These are phyloP conservation scores for Saccharomyces cerevisiae DNA, from an alignment of 805 yeast genomes.

Conservation along the genomic window DNA sequence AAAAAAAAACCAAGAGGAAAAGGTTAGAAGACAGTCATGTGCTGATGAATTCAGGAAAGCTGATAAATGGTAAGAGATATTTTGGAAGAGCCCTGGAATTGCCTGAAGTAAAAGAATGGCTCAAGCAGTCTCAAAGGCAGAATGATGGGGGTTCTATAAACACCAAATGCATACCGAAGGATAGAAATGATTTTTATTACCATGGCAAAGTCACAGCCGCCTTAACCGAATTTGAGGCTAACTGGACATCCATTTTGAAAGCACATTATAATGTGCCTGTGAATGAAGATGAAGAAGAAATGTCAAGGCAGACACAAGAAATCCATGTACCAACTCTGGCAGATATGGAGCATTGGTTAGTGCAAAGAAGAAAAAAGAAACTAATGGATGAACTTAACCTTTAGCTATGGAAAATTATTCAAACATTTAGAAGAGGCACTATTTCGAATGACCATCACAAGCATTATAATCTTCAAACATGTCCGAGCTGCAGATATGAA, in stretches of 20 bases:
- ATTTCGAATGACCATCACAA: background rate
- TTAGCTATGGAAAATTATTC: background rate
- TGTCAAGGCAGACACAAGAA: constrained; percentile 14
- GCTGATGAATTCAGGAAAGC: constrained; percentile 21
- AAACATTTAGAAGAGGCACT: background rate
- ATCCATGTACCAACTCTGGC: constrained; percentile 27
- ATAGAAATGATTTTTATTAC: constrained; percentile 4
- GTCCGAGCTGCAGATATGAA: no score
- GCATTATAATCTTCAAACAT: background rate
- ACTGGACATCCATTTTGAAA: constrained; percentile 12
- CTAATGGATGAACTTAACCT: constrained; percentile 29
- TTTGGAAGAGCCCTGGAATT: constrained; percentile 80
- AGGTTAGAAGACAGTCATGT: constrained; percentile 11
- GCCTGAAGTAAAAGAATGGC: constrained; percentile 54
- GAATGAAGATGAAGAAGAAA: constrained; percentile 8
- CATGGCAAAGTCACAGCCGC: background rate
- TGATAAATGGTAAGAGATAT: constrained; percentile 53
- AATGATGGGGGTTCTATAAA: constrained; percentile 12
- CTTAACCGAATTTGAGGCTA: constrained; percentile 6
- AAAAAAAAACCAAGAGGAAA: constrained; percentile 4
- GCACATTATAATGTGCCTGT: constrained; percentile 2
- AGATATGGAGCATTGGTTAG: constrained; percentile 40
- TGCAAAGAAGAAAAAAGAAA: constrained; percentile 38
- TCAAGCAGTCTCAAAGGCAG: constrained; percentile 29
- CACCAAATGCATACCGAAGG: constrained; percentile 6